These are phyloP conservation scores for Elaeagnus macrophylla DNA, from an alignment of 306 rosid genomes.

Conservation along the genomic window DNA sequence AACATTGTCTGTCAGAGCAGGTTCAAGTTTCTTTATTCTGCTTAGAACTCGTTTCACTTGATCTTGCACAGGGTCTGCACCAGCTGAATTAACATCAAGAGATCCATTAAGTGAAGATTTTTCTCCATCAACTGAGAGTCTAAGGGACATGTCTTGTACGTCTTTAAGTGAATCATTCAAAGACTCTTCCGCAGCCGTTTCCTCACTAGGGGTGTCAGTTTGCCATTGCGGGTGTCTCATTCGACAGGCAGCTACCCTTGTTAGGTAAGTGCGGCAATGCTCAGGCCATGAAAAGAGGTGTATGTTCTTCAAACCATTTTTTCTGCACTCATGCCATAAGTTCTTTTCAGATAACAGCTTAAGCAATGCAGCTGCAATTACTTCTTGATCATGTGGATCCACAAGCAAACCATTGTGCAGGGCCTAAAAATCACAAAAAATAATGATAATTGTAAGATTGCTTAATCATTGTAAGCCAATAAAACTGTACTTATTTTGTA, in stretches of 20 bases:
- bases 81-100: slow-evolving; percentile 22
- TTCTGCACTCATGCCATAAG: slow-evolving; percentile 58
- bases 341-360: slow-evolving; percentile 55
- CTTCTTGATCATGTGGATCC: slow-evolving; percentile 64
- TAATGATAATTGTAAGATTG: not conserved
- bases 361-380: slow-evolving; percentile 50
- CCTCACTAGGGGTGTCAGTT: slow-evolving; percentile 57
- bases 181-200: slow-evolving; percentile 39
- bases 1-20: slow-evolving; percentile 23
- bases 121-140: slow-evolving; percentile 65
- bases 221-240: slow-evolving; percentile 74
- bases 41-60: slow-evolving; percentile 54
- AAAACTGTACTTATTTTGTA: slow-evolving; percentile 1
- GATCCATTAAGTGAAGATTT: slow-evolving; percentile 33
- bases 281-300: slow-evolving; percentile 74
- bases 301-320: slow-evolving; percentile 56
- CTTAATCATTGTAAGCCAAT: slow-evolving; percentile 1
- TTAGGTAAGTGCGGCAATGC: slow-evolving; percentile 63
- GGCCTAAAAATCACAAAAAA: slow-evolving; percentile 29
- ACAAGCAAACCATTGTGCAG: slow-evolving; percentile 61
- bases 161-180: slow-evolving; percentile 58
- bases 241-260: slow-evolving; percentile 61
- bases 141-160: slow-evolving; percentile 62
- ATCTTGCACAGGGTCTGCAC: slow-evolving; percentile 47
- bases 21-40: slow-evolving; percentile 40